Conservation (phyloP, 495 filamentous ascomycete genomes). For the Penicillium silybi region DNA sequence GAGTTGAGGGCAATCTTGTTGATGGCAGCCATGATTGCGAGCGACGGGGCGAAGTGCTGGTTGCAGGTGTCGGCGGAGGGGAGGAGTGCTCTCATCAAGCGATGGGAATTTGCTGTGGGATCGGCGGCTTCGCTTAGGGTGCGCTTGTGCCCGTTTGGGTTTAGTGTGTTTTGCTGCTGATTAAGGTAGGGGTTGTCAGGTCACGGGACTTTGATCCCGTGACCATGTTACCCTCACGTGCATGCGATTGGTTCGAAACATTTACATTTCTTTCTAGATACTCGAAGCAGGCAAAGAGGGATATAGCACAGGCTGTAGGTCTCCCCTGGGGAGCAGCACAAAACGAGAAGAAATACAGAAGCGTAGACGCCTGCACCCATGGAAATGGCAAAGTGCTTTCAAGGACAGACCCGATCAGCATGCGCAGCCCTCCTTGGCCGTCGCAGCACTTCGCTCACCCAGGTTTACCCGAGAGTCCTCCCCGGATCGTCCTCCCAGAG, state of each 20-base stretch:
- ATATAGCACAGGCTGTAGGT: slow-evolving; percentile 3
- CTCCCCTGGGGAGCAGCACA: slow-evolving; percentile 7
- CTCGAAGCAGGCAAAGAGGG: background rate
- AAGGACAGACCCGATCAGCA: slow-evolving; percentile 52
- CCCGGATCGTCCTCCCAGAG: slow-evolving; percentile 33
- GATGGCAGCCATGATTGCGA: slow-evolving; percentile 62
- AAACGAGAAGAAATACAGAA: slow-evolving; percentile 11
- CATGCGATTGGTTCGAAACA: slow-evolving; percentile 12
- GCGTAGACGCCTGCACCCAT: slow-evolving; percentile 21
- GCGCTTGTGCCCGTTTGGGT: slow-evolving; percentile 23
- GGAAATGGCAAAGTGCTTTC: slow-evolving; percentile 11
- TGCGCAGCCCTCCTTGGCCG: slow-evolving; percentile 88
- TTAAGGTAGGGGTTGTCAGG: slow-evolving; percentile 16
- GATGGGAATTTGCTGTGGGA: slow-evolving; percentile 42
- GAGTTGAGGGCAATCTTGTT: slow-evolving; percentile 98
- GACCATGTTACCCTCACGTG: slow-evolving; percentile 30
- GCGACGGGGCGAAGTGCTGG: slow-evolving; percentile 41
- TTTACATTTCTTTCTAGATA: slow-evolving; percentile 7
- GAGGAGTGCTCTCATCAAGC: slow-evolving; percentile 32
- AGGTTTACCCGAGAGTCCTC: slow-evolving; percentile 46
- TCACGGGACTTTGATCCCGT: slow-evolving; percentile 23
- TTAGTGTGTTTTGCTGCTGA: slow-evolving; percentile 26
- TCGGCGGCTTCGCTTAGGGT: slow-evolving; percentile 42
- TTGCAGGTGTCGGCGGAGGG: slow-evolving; percentile 31
- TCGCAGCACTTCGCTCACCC: slow-evolving; percentile 41